phyloP scores from a whole-genome alignment of 1,284 basidiomycete species.

The Meripilus lineatus region DNA sequence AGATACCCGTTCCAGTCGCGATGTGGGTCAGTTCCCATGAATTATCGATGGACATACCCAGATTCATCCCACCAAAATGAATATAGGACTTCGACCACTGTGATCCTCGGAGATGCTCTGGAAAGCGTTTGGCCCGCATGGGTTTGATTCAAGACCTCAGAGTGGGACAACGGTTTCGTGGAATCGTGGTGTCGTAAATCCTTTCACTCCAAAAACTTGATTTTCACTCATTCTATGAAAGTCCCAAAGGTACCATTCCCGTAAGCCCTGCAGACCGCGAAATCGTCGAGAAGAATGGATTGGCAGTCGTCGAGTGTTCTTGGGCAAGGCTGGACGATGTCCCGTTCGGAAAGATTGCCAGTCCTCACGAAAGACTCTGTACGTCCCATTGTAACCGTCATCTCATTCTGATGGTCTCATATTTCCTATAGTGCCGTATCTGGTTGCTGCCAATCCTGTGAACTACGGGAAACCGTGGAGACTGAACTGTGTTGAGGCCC shows the following conservation, averaged over 20 bases:
- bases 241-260: conserved; percentile 81
- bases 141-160: conserved; percentile 83
- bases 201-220: conserved; percentile 4
- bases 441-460: conserved; percentile 89
- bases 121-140: conserved; percentile 87
- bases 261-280: conserved; percentile 84
- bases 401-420: background rate
- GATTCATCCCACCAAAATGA: background rate
- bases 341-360: conserved; percentile 90
- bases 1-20: conserved; percentile 68
- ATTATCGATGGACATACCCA: background rate
- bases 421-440: conserved; percentile 71
- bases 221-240: conserved; percentile 26
- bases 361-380: conserved; percentile 89
- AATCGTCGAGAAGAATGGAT: conserved; percentile 71
- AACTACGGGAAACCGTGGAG: conserved; percentile 96
- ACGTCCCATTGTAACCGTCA: conserved; percentile 28
- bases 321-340: conserved; percentile 96
- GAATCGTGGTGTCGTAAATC: conserved; percentile 88
- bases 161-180: conserved; percentile 85
- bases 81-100: conserved; percentile 93
- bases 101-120: conserved; percentile 91
- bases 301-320: conserved; percentile 96
- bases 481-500: conserved; percentile 88
- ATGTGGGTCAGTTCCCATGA: conserved; percentile 72